Evolutionary conservation across 2,329 filamentous ascomycete species (phyloP).

Genomic region (Aspergillus niger): DNA sequence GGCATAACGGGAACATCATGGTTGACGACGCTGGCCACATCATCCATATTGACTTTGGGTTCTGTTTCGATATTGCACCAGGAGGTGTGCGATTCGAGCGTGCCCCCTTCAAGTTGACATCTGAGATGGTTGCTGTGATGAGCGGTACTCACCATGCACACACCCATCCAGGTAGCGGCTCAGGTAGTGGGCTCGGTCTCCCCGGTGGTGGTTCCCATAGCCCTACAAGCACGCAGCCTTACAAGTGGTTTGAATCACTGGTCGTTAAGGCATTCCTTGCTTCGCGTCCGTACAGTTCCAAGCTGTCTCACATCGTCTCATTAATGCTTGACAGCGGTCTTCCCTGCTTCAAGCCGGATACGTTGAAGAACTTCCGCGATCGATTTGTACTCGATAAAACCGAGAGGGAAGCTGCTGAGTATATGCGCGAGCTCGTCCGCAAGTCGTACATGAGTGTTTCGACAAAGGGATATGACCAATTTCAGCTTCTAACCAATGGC

Average conservation of each 20-base stretch:
- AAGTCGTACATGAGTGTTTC: slow-evolving; percentile 89
- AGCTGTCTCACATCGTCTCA: slow-evolving; percentile 84
- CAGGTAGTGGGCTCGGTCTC: slow-evolving; percentile 26
- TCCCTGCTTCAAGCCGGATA: slow-evolving; percentile 97
- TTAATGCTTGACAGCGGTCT: slow-evolving; percentile 96
- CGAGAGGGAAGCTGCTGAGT: slow-evolving; percentile 91
- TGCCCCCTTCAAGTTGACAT: slow-evolving; percentile 95
- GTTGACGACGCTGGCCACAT: slow-evolving; percentile 96
- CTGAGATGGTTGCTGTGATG: slow-evolving; percentile 99
- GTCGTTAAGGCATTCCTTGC: slow-evolving; percentile 95
- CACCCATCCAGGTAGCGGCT: slow-evolving; percentile 28
- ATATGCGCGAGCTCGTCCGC: slow-evolving; percentile 84
- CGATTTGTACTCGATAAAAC: slow-evolving; percentile 89
- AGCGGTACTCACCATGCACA: slow-evolving; percentile 62
- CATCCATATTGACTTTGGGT: slow-evolving; percentile 97
- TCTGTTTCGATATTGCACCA: slow-evolving; percentile 98
- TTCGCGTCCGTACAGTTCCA: slow-evolving; percentile 79
- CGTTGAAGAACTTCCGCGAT: slow-evolving; percentile 86
- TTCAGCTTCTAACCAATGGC: slow-evolving; percentile 94
- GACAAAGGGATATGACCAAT: slow-evolving; percentile 95
- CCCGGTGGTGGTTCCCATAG: slow-evolving; percentile 39
- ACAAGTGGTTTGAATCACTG: slow-evolving; percentile 94
- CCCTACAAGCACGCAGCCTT: slow-evolving; percentile 75
- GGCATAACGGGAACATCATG: slow-evolving; percentile 99
- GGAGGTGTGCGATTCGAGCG: slow-evolving; percentile 97